Base-by-base conservation (phyloP, 768 basidiomycete species). In the Astraeus odoratus region DNA sequence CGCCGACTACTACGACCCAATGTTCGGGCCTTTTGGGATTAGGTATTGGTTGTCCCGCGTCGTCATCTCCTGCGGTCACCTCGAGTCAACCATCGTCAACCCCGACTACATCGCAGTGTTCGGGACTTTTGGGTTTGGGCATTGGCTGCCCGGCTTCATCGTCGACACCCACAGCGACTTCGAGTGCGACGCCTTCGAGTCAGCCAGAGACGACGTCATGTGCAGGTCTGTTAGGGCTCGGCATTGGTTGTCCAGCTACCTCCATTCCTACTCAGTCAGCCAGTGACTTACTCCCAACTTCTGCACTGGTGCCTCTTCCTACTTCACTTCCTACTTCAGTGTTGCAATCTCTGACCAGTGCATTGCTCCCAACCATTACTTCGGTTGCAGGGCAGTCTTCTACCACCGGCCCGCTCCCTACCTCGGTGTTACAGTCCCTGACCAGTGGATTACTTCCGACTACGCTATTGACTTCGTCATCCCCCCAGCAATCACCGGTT, bases 11-110 rank as follows among this genome's bases (percentile, higher is more conserved):
- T 4, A 25, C 51, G 3, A 20, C 43, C 15, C 47, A 50, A 2
- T 57, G 56, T n/a, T 19, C 18, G 15, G 53, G 48, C 9, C 16
- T 56, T 0, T 35, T 54, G 12, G 54, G 50, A n/a, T n/a, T 51
- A 0, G 50, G 47, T 1, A 3, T 31, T 13, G 30, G 30, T 12
- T 31, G 30, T 31, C 30, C 30, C 4, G 30, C 30, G n/a, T 3
- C 30, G 5, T 31, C 30, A n/a, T 31, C 5, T n/a, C n/a, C n/a
- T n/a, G n/a, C n/a, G n/a, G n/a, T n/a, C n/a, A n/a, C n/a, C n/a
- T n/a, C n/a, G n/a, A n/a, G n/a, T n/a, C n/a, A n/a, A n/a, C n/a
- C n/a, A n/a, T n/a, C n/a, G n/a, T n/a, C n/a, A n/a, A n/a, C n/a
- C n/a, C n/a, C n/a, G n/a, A 49, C 51, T 4, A 25, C 51, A 3